These are phyloP conservation scores for Rhizopogon vulgaris DNA, from an alignment of 768 basidiomycete species.

Conservation along the genomic window DNA sequence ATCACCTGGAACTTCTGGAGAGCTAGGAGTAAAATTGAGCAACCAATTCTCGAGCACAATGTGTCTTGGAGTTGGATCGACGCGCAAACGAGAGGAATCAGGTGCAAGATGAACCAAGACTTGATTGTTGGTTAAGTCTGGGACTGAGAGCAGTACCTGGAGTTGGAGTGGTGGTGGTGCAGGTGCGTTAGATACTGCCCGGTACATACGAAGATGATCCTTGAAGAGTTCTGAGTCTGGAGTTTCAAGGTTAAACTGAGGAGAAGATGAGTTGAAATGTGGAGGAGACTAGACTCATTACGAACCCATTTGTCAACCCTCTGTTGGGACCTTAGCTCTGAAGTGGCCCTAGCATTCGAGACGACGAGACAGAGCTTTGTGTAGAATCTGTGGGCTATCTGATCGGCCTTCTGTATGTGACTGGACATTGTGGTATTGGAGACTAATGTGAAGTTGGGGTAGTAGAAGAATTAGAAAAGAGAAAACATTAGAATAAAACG, in stretches of 20 bases:
- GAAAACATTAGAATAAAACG: slow-evolving; percentile 24
- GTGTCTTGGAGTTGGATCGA: slow-evolving; percentile 62
- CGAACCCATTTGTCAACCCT: slow-evolving; percentile 83
- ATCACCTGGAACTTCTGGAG: slow-evolving; percentile 11
- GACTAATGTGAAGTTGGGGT: slow-evolving; percentile 11
- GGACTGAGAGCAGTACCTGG: slow-evolving; percentile 65
- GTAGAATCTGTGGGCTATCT: slow-evolving; percentile 80
- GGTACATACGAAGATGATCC: slow-evolving; percentile 54
- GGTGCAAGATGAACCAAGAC: slow-evolving; percentile 64
- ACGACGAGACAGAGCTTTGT: slow-evolving; percentile 76
- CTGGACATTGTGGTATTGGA: slow-evolving; percentile 33
- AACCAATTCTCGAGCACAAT: slow-evolving; percentile 73
- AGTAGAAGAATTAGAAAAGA: slow-evolving; percentile 24
- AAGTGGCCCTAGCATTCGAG: slow-evolving; percentile 64
- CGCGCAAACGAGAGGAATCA: slow-evolving; percentile 51
- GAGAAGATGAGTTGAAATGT: neutral
- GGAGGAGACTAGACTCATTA: slow-evolving; percentile 1
- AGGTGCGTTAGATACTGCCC: slow-evolving; percentile 42
- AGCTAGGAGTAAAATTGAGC: slow-evolving; percentile 37
- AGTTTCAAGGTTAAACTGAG: slow-evolving; percentile 77
- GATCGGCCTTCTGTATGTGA: slow-evolving; percentile 68
- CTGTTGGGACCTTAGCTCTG: slow-evolving; percentile 32
- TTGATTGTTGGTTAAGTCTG: slow-evolving; percentile 63
- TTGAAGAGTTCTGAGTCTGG: slow-evolving; percentile 67
- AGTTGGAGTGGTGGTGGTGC: slow-evolving; percentile 48